Evolutionary conservation across 1,284 basidiomycete species (phyloP).

Genomic region (Apiotrichum veenhuisii): DNA sequence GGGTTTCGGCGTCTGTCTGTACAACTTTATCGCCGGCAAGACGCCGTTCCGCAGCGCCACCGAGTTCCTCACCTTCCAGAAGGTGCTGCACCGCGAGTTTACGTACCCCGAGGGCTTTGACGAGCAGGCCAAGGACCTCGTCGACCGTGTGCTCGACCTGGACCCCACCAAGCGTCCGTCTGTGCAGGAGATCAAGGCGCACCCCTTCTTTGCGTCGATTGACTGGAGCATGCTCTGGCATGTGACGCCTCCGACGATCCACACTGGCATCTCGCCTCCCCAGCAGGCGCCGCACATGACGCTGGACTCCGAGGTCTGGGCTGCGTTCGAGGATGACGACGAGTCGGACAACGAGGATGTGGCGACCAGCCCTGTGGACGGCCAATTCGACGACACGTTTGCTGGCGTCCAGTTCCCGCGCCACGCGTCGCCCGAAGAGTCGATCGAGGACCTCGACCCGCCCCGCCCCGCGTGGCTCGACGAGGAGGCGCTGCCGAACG

Average conservation of each 20-base stretch:
- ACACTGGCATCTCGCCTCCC: slow-evolving; percentile 47
- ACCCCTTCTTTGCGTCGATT: slow-evolving; percentile 69
- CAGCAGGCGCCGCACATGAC: slow-evolving; percentile 21
- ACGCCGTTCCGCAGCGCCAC: slow-evolving; percentile 57
- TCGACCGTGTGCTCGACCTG: slow-evolving; percentile 53
- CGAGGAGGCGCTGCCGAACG: slow-evolving; percentile 5
- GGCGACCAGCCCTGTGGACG: not conserved
- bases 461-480: slow-evolving; percentile 38
- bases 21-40: slow-evolving; percentile 54
- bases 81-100: slow-evolving; percentile 55
- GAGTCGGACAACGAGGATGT: slow-evolving; percentile 31
- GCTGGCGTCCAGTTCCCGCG: slow-evolving; percentile 29
- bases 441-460: slow-evolving; percentile 26
- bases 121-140: slow-evolving; percentile 50
- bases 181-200: slow-evolving; percentile 62
- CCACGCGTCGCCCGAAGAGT: slow-evolving; percentile 6
- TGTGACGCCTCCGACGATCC: slow-evolving; percentile 44
- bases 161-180: slow-evolving; percentile 63
- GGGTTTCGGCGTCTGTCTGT: slow-evolving; percentile 58
- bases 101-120: slow-evolving; percentile 53
- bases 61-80: slow-evolving; percentile 59
- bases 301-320: slow-evolving; percentile 38
- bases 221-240: slow-evolving; percentile 75
- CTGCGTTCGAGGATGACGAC: slow-evolving; percentile 41
- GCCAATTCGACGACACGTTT: slow-evolving; percentile 21